Evolutionary conservation across 1,284 basidiomycete genomes (phyloP).

Genomic region (Irpex lacteus): DNA sequence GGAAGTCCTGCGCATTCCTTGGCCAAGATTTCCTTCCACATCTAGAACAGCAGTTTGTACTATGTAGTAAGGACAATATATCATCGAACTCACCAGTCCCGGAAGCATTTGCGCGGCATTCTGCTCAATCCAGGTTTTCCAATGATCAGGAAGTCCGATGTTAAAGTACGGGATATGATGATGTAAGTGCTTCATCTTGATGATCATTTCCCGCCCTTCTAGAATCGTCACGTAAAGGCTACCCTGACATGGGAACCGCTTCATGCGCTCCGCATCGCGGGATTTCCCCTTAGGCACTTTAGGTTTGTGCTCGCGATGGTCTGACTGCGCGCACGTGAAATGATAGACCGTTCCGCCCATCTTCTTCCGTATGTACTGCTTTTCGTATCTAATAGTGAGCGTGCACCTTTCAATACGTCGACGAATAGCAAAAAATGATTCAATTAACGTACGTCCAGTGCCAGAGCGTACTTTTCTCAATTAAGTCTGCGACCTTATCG

Average conservation of each 20-base stretch:
- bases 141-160: slow-evolving; percentile 5
- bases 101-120: slow-evolving; percentile 1
- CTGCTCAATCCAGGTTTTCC: slow-evolving; percentile 10
- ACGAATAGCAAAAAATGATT: background rate
- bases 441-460: background rate
- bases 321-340: slow-evolving; percentile 6
- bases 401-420: background rate
- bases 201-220: background rate
- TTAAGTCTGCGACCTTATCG: background rate
- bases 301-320: slow-evolving; percentile 1
- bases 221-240: background rate
- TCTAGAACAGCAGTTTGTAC: background rate
- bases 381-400: background rate
- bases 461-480: background rate
- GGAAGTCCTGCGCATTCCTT: background rate
- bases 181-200: slow-evolving; percentile 1
- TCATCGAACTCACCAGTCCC: background rate
- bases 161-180: slow-evolving; percentile 3
- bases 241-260: slow-evolving; percentile 8
- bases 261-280: background rate
- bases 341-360: background rate
- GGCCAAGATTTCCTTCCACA: slow-evolving; percentile 9
- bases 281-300: slow-evolving; percentile 1
- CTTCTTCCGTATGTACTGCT: background rate
- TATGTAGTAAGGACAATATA: background rate